Evolutionary conservation across 2,329 filamentous ascomycete species (phyloP).

Genomic region (Trichoderma sp.): DNA sequence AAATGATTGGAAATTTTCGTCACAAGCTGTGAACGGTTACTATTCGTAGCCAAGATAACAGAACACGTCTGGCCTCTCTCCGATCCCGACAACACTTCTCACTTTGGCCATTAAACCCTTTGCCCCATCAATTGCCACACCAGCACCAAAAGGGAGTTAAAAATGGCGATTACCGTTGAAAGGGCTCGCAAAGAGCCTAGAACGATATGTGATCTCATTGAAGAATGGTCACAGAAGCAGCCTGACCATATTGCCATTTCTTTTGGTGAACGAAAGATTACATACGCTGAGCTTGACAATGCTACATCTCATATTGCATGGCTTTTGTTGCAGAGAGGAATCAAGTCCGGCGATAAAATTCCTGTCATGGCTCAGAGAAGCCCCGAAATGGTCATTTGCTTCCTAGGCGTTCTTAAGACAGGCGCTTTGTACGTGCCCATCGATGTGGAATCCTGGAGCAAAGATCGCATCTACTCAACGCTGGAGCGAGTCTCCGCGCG

Average conservation of each 20-base stretch:
- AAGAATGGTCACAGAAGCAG: background rate
- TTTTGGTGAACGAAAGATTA: background rate
- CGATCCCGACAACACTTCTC: too few species aligned
- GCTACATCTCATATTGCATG: background rate
- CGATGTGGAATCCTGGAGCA: slow-evolving; percentile 1
- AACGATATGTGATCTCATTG: background rate
- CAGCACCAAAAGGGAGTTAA: background rate
- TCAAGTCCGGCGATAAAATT: background rate
- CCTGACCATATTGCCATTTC: background rate
- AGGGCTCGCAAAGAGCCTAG: background rate
- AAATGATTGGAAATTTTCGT: background rate
- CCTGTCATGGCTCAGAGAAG: background rate
- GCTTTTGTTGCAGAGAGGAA: background rate
- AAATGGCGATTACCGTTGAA: background rate
- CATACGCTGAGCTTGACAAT: background rate
- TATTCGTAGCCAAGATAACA: background rate
- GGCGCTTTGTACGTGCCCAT: background rate
- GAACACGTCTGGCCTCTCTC: background rate
- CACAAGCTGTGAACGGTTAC: background rate
- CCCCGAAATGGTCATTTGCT: background rate
- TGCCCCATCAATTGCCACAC: background rate
- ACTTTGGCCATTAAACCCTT: too few species aligned
- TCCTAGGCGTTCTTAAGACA: background rate
- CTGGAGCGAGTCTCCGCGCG: background rate
- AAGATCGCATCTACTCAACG: background rate